Percentiles rank a stretch among this genome's conserved stretches.
Conservation (phyloP, 352 stramenopile species). For the Thalassiosira gravida region DNA sequence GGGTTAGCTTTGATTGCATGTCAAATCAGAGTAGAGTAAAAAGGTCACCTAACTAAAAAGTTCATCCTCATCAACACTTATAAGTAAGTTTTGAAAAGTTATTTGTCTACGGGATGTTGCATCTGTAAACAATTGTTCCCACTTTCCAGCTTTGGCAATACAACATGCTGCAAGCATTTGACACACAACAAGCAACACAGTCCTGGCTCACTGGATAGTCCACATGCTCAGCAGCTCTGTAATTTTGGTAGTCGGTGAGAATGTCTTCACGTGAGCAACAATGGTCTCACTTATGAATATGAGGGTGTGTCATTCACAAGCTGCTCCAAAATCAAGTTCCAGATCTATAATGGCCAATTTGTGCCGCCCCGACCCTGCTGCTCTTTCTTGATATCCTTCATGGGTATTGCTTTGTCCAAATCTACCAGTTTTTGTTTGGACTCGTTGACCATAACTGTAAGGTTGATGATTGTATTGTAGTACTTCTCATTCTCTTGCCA, state of each 20-base stretch:
- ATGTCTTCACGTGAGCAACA: not conserved
- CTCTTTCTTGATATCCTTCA: not conserved
- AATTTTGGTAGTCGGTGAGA: not conserved
- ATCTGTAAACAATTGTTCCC: slow-evolving; percentile 35
- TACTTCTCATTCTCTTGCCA: not conserved
- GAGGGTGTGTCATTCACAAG: slow-evolving; percentile 29
- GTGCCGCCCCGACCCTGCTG: not conserved
- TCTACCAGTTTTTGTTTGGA: not conserved
- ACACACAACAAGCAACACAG: slow-evolving; percentile 12
- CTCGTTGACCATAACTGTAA: not conserved
- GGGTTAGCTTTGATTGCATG: not conserved
- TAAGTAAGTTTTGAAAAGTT: slow-evolving; percentile 29
- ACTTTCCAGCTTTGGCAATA: slow-evolving; percentile 16
- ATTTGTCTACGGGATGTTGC: slow-evolving; percentile 20
- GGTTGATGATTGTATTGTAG: not conserved
- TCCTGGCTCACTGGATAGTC: not conserved
- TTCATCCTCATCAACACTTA: slow-evolving; percentile 23
- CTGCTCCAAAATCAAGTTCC: slow-evolving; percentile 17
- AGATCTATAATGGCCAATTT: slow-evolving; percentile 15
- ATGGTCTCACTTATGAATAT: too few relatives aligned
- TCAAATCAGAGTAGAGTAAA: slow-evolving; percentile 4
- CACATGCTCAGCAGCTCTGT: slow-evolving; percentile 12
- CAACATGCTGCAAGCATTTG: slow-evolving; percentile 1
- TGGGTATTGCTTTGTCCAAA: not conserved
- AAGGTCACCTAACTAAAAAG: not conserved